Conservation (phyloP, 1,139 yeast species). For the Hyphopichia wangnamkhiaoensis region DNA sequence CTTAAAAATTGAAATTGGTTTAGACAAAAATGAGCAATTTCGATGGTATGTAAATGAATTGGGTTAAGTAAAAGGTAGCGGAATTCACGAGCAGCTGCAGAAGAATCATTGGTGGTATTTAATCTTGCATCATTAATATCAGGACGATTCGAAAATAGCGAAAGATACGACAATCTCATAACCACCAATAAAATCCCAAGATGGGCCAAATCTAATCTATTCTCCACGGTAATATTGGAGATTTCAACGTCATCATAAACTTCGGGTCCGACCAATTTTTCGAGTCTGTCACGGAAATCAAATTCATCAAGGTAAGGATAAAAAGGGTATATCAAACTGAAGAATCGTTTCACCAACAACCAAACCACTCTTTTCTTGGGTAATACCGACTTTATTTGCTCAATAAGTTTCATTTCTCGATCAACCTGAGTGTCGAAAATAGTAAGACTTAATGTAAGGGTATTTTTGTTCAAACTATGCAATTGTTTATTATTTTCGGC, state of each 20-base stretch:
- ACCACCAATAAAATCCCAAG: constrained; percentile 33
- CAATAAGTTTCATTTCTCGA: constrained; percentile 30
- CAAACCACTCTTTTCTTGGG: constrained; percentile 35
- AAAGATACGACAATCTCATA: constrained; percentile 31
- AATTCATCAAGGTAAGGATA: constrained; percentile 51
- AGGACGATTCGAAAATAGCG: constrained; percentile 34
- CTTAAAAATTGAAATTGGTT: constrained; percentile 51
- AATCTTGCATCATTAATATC: constrained; percentile 28
- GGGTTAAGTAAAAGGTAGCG: constrained; percentile 49
- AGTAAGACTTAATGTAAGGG: constrained; percentile 30
- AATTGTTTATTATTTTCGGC: constrained; percentile 18
- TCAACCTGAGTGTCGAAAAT: constrained; percentile 29
- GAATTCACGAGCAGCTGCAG: constrained; percentile 30
- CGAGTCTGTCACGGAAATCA: constrained; percentile 19
- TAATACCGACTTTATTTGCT: constrained; percentile 29
- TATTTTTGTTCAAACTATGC: constrained; percentile 19
- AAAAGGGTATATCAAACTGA: constrained; percentile 41
- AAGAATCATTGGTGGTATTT: constrained; percentile 23
- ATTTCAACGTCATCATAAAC: constrained; percentile 22
- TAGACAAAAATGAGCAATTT: constrained; percentile 54
- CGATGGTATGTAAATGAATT: constrained; percentile 43
- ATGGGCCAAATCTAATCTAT: constrained; percentile 33
- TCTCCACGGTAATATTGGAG: constrained; percentile 23
- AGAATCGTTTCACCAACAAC: constrained; percentile 32
- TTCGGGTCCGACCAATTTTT: constrained; percentile 21